Conservation (phyloP, 768 basidiomycete species). For the Pulveroboletus sp. region DNA sequence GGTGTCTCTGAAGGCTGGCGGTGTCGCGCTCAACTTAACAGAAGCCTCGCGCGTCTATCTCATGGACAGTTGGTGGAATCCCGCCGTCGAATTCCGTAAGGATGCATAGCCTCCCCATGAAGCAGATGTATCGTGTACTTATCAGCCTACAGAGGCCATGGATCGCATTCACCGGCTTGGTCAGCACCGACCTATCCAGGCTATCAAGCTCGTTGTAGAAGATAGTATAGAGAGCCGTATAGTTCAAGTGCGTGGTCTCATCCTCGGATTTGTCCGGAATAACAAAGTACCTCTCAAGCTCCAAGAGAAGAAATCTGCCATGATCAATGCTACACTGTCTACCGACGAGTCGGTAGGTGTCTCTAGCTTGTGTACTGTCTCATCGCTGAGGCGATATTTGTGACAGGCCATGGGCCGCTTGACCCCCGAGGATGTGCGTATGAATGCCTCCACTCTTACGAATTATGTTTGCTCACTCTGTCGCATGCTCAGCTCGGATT, state of each 20-base stretch:
- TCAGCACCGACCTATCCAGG: slow-evolving; percentile 89
- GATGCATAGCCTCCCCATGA: slow-evolving; percentile 8
- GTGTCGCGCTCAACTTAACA: slow-evolving; percentile 85
- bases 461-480: slow-evolving; percentile 3
- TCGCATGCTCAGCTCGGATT: slow-evolving; percentile 35
- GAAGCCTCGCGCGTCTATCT: slow-evolving; percentile 92
- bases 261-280: neutral
- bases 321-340: slow-evolving; percentile 86
- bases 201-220: slow-evolving; percentile 91
- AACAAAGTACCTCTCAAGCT: slow-evolving; percentile 39
- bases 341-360: slow-evolving; percentile 67
- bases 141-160: slow-evolving; percentile 71
- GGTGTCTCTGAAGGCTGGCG: slow-evolving; percentile 93
- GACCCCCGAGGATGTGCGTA: slow-evolving; percentile 74
- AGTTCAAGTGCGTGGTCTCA: slow-evolving; percentile 55
- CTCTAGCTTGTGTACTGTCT: neutral
- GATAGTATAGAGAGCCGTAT: slow-evolving; percentile 97
- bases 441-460: neutral
- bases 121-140: neutral
- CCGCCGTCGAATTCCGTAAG: slow-evolving; percentile 87
- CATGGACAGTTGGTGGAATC: slow-evolving; percentile 99
- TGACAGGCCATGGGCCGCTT: slow-evolving; percentile 84
- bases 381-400: slow-evolving; percentile 8
- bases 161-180: slow-evolving; percentile 95
- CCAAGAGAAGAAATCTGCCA: slow-evolving; percentile 97